Evolutionary conservation across 2,329 filamentous ascomycete genomes (phyloP), one percentile per base, ranked within the genome.

Genomic region (Paraphoma sp.): DNA sequence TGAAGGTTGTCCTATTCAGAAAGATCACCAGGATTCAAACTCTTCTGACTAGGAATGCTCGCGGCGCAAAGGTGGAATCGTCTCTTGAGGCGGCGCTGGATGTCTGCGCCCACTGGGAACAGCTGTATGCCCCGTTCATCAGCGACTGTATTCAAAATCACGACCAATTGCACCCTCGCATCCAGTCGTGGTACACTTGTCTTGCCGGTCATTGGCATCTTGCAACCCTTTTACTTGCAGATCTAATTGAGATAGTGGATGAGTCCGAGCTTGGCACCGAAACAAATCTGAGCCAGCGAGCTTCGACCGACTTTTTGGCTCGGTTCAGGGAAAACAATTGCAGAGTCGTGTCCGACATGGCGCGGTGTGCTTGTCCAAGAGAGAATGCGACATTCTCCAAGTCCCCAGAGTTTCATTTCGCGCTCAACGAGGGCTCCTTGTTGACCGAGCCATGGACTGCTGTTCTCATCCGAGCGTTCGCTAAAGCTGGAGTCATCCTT

Each of bases 401-500:
- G 36, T 68, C 79, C 31, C 62, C 71, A 18, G 79, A 81, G 18
- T 83, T 84, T 51, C 84, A 86, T 64, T 81, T 82, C 53, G 83
- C 83, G 0, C 76, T 86, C 23, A 83, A 80, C 42, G 79, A 85
- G 55, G 83, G 82, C 2, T 81, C 84, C 1, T 76, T 87, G n/a
- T 66, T 87, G 53, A 86, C 84, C 0, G 85, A 87, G 60, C 85
- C 85, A 2, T 87, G 85, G 85, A 86, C 84, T 1, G 80, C 82
- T 40, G 80, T 86, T 2, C 70, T 86, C 29, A 81, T 86, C 43
- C 76, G 83, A 28, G 80, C 80, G 0, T 86, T 86, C 55, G 78
- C 81, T 23, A 83, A 80, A 63, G 81, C 83, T 0, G 80, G 72
- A 9, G 71, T 72, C 16, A 65, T 79, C 4, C 64, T 78, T 14